These are phyloP conservation scores for Elsinoe batatas DNA, from an alignment of 2,329 filamentous ascomycete genomes.

Conservation along the genomic window DNA sequence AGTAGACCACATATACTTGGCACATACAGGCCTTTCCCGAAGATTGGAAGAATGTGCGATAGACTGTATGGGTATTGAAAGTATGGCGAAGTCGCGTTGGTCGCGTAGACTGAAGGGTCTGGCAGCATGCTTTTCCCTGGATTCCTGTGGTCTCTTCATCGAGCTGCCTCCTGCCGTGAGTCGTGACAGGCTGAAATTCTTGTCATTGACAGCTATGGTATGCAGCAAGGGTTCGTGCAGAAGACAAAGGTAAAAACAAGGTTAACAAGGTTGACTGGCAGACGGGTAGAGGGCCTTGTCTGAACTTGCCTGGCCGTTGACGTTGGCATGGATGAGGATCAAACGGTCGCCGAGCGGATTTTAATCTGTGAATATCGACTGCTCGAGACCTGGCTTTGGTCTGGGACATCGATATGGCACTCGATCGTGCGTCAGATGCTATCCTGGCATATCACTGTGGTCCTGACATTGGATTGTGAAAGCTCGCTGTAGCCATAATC, in stretches of 20 bases:
- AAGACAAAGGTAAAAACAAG: neutral
- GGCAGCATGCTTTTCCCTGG: neutral
- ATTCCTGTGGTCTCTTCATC: neutral
- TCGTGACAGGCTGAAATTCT: neutral
- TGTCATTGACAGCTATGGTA: neutral
- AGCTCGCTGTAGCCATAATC: no score
- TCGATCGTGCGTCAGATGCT: no score
- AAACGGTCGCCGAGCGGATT: neutral
- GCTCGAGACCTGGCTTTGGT: no score
- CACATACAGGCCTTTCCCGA: conserved; percentile 21
- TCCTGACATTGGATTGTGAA: no score
- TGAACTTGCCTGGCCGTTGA: neutral
- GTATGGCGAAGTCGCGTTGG: conserved; percentile 16
- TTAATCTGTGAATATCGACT: neutral
- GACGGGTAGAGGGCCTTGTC: neutral
- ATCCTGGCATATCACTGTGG: no score
- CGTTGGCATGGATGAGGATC: neutral
- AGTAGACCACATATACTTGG: conserved; percentile 21
- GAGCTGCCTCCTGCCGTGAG: neutral
- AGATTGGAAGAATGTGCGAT: conserved; percentile 13
- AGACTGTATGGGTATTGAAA: conserved; percentile 24
- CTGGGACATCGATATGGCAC: no score
- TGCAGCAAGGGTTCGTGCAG: neutral
- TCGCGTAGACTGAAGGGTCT: neutral
- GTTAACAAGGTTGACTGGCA: neutral